A percentile compares a stretch with the other conserved stretches of the same genome.
Evolutionary conservation across 2,329 filamentous ascomycete genomes (phyloP).

Genomic region (Trichoderma pleuroti): DNA sequence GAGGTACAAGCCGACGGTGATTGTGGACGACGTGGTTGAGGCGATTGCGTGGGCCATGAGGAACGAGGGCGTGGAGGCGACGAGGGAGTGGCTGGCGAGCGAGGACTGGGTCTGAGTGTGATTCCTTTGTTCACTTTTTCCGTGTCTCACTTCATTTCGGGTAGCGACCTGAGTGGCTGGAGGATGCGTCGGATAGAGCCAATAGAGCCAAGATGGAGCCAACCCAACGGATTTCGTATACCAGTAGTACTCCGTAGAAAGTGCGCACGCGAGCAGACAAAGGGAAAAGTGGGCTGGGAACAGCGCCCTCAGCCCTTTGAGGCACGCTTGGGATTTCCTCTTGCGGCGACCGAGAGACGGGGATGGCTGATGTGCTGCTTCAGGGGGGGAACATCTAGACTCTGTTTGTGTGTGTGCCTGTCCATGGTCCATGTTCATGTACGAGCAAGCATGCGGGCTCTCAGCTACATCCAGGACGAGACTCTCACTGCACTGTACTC

Average conservation of each 20-base stretch:
- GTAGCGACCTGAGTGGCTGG: neutral
- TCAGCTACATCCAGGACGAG: neutral
- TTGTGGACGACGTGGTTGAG: slow-evolving; percentile 70
- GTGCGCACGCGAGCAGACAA: slow-evolving; percentile 6
- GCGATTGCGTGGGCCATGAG: slow-evolving; percentile 75
- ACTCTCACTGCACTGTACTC: too few species aligned
- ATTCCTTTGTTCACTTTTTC: neutral
- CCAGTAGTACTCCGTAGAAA: too few species aligned
- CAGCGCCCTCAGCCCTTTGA: neutral
- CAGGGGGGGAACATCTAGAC: neutral
- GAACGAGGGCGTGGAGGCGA: slow-evolving; percentile 44
- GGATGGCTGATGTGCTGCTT: neutral
- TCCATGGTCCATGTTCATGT: too few species aligned
- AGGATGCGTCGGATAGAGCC: neutral
- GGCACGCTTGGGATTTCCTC: slow-evolving; percentile 12
- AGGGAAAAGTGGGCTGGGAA: neutral
- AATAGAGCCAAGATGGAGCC: neutral
- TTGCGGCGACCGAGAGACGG: slow-evolving; percentile 10
- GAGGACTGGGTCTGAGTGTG: slow-evolving; percentile 7
- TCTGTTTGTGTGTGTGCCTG: neutral
- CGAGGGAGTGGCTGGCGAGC: slow-evolving; percentile 30
- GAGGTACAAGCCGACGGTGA: slow-evolving; percentile 57
- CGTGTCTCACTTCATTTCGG: neutral
- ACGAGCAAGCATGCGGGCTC: too few species aligned
- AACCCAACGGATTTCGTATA: neutral